Base-by-base conservation (phyloP, 805 yeast genomes). In the Kodamaea lidongshanica region DNA sequence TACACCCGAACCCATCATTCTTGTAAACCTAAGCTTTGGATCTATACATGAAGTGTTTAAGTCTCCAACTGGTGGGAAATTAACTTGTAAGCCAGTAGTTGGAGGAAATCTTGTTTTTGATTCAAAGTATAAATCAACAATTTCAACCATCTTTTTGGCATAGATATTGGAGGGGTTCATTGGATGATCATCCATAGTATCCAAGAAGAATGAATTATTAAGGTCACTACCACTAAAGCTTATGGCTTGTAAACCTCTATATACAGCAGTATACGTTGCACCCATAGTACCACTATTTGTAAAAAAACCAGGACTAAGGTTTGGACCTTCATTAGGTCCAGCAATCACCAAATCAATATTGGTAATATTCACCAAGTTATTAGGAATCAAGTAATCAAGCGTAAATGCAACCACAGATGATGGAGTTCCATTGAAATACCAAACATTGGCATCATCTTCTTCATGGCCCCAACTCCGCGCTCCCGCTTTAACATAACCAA, bases 381-480 rank as follows among this genome's bases (percentile, higher is more conserved):
- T 27, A 5, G 54, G 53, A 18, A 51, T 23, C 9, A 52, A 38
- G 39, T 49, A 49, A 36, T 46, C 46, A 36, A 48, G 35, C n/a
- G 46, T 54, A 30, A 50, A 52, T 4, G 53, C 50, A 9, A 50
- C 52, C 28, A 50, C 43, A 4, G 54, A 43, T 3, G 51, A 30
- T 7, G 55, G 55, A 7, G 55, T 50, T 15, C 55, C 56, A 36
- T 51, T 46, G 35, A 51, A 50, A 40, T 50, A 51, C 55, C 56
- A 48, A 27, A 50, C 33, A 40, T 52, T 42, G 28, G 42, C 35
- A 44, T 67, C 70, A 27, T 37, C 22, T 12, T 12, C 48, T 35
- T 71, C 76, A 34, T 65, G 67, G 19, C 74, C 77, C 76, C 76
- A 72, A 14, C 73, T 61, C 35, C 74, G 72, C 15, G 63, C 56